Evolutionary conservation across 805 yeast species (phyloP), one percentile per base, ranked within the genome.

Genomic region (Phaffomyces opuntiae): DNA sequence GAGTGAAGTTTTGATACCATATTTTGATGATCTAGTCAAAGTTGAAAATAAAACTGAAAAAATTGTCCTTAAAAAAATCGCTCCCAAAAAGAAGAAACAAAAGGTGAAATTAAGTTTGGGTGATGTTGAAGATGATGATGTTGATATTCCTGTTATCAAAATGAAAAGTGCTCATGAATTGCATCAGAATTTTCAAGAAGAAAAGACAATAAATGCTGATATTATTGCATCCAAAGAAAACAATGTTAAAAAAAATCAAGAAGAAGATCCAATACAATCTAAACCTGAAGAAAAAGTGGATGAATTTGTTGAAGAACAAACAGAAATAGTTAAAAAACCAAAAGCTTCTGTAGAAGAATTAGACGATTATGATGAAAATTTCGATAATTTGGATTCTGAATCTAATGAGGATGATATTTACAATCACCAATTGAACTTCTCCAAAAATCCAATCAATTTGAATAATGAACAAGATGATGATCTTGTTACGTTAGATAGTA

Each of bases 121-220:
- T 13, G 49, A 50, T 4, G 57, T 49, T 13, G 57, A 48, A 3
- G 55, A 64, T 0, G 72, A 64, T 8, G 73, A 66, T 5, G 74
- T 60, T 1, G 63, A 50, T 2, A 55, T 14, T 7, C 14, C 44
- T n/a, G 43, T 51, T 9, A 54, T 70, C 36, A 61, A 64, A 44
- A 69, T 74, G 69, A 64, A 57, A 43, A 67, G 76, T 26, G 71
- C 73, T 0, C 75, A 72, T 48, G 76, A 72, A 25, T 38, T 57
- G 5, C 17, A 33, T 16, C 19, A 33, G 11, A 7, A n/a, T 29
- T 29, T 1, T 8, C 16, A 33, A 7, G 7, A n/a, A 33, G 19
- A 33, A 33, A 8, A 16, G 12, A 16, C 5, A 33, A 32, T 7
- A n/a, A n/a, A 32, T 32, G 17, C 11, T 7, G 13, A 32, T 13